A percentile compares a stretch with the other conserved stretches of the same genome.
phyloP scores from a whole-genome alignment of 1,284 basidiomycete genomes.

The Pseudozyma sp. region DNA sequence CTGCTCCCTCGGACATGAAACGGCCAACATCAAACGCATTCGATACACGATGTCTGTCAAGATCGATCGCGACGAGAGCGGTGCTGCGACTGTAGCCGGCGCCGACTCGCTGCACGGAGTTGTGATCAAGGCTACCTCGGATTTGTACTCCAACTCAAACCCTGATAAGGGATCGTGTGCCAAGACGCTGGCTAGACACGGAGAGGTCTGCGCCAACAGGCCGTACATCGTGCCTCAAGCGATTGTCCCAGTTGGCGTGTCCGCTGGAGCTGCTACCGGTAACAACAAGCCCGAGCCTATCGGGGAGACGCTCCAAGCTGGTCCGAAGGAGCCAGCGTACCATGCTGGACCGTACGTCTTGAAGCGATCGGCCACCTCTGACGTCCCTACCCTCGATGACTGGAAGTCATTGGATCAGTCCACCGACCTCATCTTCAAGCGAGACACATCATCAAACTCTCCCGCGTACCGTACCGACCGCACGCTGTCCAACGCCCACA shows the following conservation, averaged over 20 bases:
- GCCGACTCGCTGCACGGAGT: slow-evolving; percentile 6
- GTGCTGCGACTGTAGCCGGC: slow-evolving; percentile 1
- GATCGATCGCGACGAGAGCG: slow-evolving; percentile 39
- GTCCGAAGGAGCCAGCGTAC: background rate
- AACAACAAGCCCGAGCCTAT: background rate
- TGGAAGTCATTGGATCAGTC: slow-evolving; percentile 4
- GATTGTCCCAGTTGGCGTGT: slow-evolving; percentile 3
- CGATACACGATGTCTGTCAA: slow-evolving; percentile 31
- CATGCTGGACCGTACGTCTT: slow-evolving; percentile 10
- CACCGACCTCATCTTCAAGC: slow-evolving; percentile 16
- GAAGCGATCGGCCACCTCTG: slow-evolving; percentile 13
- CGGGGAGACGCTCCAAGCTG: background rate
- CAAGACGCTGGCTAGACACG: slow-evolving; percentile 35
- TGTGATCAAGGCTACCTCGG: slow-evolving; percentile 36
- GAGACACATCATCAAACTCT: background rate
- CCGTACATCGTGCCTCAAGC: slow-evolving; percentile 39
- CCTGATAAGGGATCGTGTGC: slow-evolving; percentile 36
- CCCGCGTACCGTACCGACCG: background rate
- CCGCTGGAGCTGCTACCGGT: background rate
- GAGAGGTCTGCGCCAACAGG: slow-evolving; percentile 33
- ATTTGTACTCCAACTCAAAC: slow-evolving; percentile 25
- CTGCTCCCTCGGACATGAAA: slow-evolving; percentile 22
- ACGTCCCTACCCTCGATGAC: slow-evolving; percentile 3
- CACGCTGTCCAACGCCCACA: background rate
- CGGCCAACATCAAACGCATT: slow-evolving; percentile 27